Evolutionary conservation across 2,329 filamentous ascomycete genomes (phyloP).

Genomic region (Paraphoma sp.): DNA sequence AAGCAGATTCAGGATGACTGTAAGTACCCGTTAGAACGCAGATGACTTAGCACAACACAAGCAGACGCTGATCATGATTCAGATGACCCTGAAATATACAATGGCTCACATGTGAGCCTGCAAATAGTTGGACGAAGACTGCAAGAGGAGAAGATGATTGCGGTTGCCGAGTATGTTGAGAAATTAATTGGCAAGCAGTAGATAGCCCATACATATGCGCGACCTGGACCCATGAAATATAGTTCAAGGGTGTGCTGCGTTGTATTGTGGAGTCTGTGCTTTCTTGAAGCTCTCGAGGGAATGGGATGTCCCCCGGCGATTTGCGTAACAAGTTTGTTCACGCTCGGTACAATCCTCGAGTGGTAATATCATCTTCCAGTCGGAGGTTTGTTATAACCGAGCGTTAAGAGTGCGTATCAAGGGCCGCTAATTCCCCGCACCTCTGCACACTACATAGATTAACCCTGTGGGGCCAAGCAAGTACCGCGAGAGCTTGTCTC

Average conservation of each 20-base stretch:
- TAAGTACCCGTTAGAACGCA: slow-evolving; percentile 17
- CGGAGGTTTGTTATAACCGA: no score
- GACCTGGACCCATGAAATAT: no score
- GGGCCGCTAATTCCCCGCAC: not conserved
- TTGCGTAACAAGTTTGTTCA: no score
- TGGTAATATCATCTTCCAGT: no score
- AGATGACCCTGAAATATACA: slow-evolving; percentile 50
- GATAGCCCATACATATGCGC: no score
- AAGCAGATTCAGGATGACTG: slow-evolving; percentile 33
- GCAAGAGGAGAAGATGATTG: slow-evolving; percentile 50
- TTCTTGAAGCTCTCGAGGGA: no score
- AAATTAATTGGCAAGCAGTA: slow-evolving; percentile 18
- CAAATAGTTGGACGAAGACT: slow-evolving; percentile 47
- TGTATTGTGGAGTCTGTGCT: no score
- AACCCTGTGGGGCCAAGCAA: slow-evolving; percentile 1
- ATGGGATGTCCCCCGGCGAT: no score
- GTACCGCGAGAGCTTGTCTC: slow-evolving; percentile 5
- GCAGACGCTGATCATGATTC: not conserved
- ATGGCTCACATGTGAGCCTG: slow-evolving; percentile 46
- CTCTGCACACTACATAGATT: not conserved
- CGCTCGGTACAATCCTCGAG: no score
- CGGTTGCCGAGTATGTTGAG: slow-evolving; percentile 42
- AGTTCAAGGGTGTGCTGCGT: no score
- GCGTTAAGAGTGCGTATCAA: no score
- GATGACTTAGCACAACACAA: no score